phyloP scores from a whole-genome alignment of 225 moss, liverwort and hornwort species.

The Marchantia polymorpha region DNA sequence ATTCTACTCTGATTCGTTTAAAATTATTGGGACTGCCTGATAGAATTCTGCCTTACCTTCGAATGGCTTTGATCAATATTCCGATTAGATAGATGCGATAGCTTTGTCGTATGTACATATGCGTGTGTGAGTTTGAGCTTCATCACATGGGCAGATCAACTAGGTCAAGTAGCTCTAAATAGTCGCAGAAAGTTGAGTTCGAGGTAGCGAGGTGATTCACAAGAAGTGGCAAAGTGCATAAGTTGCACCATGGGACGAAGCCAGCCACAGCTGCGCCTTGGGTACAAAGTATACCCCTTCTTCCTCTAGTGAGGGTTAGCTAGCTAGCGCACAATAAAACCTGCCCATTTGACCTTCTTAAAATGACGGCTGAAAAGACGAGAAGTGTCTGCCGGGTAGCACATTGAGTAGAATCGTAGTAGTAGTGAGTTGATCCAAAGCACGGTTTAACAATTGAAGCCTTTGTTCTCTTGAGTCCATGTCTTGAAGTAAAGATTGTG shows the following conservation, averaged over 20 bases:
- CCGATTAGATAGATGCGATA: background rate
- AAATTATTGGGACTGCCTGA: too few relatives aligned
- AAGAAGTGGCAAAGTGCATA: too few relatives aligned
- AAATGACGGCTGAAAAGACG: background rate
- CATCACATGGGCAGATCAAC: constrained; percentile 1
- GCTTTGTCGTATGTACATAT: background rate
- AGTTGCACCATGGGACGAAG: background rate
- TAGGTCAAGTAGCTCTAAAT: background rate
- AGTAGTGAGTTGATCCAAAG: background rate
- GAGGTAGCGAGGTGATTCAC: background rate
- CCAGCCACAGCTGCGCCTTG: background rate
- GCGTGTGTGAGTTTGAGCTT: constrained; percentile 10
- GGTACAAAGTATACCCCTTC: constrained; percentile 11
- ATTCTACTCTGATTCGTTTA: too few relatives aligned
- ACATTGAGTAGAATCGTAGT: background rate
- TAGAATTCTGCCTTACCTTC: too few relatives aligned
- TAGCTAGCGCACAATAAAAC: constrained; percentile 10
- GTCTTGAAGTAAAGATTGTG: constrained; percentile 8
- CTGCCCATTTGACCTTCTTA: background rate
- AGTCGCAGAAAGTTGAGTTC: background rate
- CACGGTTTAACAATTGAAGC: background rate
- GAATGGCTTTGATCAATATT: too few relatives aligned
- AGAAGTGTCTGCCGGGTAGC: background rate
- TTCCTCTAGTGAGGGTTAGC: constrained; percentile 13
- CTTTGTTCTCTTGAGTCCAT: background rate